phyloP scores from a whole-genome alignment of 1,284 basidiomycete genomes.

The Malassezia yamatoensis region DNA sequence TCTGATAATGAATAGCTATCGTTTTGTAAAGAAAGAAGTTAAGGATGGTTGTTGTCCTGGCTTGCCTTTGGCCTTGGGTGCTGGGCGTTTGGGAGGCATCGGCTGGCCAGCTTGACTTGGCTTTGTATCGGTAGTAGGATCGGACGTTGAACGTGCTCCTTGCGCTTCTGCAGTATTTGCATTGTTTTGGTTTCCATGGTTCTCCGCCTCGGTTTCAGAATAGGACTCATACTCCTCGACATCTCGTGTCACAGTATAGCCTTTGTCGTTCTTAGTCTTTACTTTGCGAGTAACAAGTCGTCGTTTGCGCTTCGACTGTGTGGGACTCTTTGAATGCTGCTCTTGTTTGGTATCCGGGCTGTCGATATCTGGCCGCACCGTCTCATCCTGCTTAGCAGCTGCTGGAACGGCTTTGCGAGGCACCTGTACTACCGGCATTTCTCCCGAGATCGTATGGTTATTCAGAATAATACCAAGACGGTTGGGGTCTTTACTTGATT shows the following conservation, averaged over 20 bases:
- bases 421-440: not conserved
- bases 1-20: constrained; percentile 4
- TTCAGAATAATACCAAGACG: not conserved
- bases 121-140: not conserved
- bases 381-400: not conserved
- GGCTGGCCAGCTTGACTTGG: not conserved
- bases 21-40: constrained; percentile 15
- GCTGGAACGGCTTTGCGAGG: not conserved
- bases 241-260: constrained; percentile 28
- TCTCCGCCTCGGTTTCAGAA: constrained; percentile 22
- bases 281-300: constrained; percentile 36
- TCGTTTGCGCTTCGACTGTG: constrained; percentile 5
- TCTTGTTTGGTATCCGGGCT: constrained; percentile 7
- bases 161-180: not conserved
- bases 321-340: not conserved
- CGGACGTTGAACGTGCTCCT: not conserved
- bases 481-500: constrained; percentile 18
- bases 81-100: not conserved
- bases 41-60: constrained; percentile 8
- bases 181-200: constrained; percentile 2
- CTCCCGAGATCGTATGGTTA: not conserved
- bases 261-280: constrained; percentile 33
- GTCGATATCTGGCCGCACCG: constrained; percentile 4
- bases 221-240: constrained; percentile 39
- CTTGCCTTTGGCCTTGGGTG: not conserved